Base-by-base conservation (phyloP, 2,329 filamentous ascomycete genomes). In the Verticillium nubilum region DNA sequence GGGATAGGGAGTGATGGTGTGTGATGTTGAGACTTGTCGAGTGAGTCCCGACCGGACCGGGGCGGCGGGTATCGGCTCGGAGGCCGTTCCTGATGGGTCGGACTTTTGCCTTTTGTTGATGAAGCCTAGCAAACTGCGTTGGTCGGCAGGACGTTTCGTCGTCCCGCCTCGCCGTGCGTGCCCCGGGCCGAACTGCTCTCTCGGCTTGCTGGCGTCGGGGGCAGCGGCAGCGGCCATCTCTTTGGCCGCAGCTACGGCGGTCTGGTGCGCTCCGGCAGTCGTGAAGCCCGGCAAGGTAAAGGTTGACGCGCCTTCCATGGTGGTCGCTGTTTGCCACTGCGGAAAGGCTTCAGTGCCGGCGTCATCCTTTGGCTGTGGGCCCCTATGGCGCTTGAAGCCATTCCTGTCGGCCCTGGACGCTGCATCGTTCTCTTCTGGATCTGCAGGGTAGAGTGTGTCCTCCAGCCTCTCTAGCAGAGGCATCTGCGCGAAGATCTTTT, bases 361-460 rank as follows among this genome's bases (percentile, higher is more conserved):
- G 12, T 53, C 52, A 12, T n/a, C 52, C 25, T 23, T 19, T 6
- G 52, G 25, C 13, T 53, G 52, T 13, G 27, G 42, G 7, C 42
- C 42, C 19, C 42, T 23, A 7, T 50, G 42, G 19, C 42, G 42
- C n/a, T 23, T 6, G 42, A 50, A 50, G 10, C 54, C 52, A 15
- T 53, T 56, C 56, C 67, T 60, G 57, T 9, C 53, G 35, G 17
- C 35, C 42, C 13, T 35, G 26, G n/a, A 27, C 31, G 4, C 19
- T 27, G n/a, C 55, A 53, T 25, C 33, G 55, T 5, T 42, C 61
- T 69, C 57, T 47, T 67, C 61, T 57, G 60, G 58, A 23, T 63
- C 35, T 3, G 85, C 67, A 0, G 90, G 88, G 74, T 87, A 91
- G 12, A 81, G 69, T 63, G 90, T 83, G 69, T 95, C 91, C 66